Evolutionary conservation across 1,284 basidiomycete genomes (phyloP).

Genomic region (Sporisorium sorghi): DNA sequence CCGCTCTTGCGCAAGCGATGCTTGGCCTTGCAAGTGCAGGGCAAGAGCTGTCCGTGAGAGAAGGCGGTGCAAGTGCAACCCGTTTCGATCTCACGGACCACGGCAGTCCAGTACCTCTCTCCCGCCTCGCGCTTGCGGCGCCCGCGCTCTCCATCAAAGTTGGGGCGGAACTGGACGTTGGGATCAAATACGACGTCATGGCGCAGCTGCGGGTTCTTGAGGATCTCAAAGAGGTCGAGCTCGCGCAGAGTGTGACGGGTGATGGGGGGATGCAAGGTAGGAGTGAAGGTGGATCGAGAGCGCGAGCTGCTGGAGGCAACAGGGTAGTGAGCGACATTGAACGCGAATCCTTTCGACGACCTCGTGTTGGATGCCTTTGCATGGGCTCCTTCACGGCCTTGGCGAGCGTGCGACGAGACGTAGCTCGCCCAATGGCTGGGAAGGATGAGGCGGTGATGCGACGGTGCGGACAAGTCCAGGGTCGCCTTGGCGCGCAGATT

Average conservation of each 20-base stretch:
- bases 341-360: conserved; percentile 18
- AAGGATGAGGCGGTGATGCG: conserved; percentile 44
- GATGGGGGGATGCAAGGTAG: conserved; percentile 80
- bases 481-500: conserved; percentile 51
- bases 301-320: conserved; percentile 23
- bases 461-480: conserved; percentile 31
- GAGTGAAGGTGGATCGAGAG: conserved; percentile 66
- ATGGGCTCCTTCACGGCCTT: conserved; percentile 18
- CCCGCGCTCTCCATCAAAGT: conserved; percentile 71
- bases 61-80: conserved; percentile 88
- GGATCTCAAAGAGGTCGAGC: conserved; percentile 84
- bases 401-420: conserved; percentile 22
- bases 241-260: conserved; percentile 85
- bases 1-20: conserved; percentile 10
- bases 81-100: conserved; percentile 80
- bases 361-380: conserved; percentile 7
- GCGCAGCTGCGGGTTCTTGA: conserved; percentile 88
- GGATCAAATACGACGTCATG: conserved; percentile 87
- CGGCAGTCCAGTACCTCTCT: conserved; percentile 86
- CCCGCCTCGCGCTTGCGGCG: conserved; percentile 80
- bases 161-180: conserved; percentile 70
- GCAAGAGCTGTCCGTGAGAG: conserved; percentile 64
- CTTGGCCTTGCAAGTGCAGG: conserved; percentile 66
- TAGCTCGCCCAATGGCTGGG: conserved; percentile 45
- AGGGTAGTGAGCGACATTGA: conserved; percentile 26